Conservation (phyloP, 1,139 yeast genomes). For the Saccharomycopsis hybrid region DNA sequence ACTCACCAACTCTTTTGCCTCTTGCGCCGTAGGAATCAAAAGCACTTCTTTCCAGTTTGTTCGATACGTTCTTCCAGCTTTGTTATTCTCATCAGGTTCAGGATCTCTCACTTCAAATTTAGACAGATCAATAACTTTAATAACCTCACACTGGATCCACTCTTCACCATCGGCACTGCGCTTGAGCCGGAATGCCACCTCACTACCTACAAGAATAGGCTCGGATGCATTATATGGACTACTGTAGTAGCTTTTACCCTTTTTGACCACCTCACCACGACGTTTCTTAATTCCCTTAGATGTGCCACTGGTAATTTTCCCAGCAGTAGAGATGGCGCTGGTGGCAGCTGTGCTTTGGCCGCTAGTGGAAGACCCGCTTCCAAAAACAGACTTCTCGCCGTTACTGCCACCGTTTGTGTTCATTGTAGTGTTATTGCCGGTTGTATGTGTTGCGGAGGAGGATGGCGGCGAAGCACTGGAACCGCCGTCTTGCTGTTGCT, state of each 20-base stretch:
- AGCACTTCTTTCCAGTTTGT: constrained; percentile 78
- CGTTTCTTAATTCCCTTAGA: neutral
- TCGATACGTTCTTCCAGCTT: constrained; percentile 81
- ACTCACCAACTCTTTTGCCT: constrained; percentile 40
- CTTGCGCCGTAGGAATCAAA: constrained; percentile 53
- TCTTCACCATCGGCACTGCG: constrained; percentile 67
- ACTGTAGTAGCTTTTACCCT: constrained; percentile 31
- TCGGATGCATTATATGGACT: constrained; percentile 51
- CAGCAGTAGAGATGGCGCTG: neutral
- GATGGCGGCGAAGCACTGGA: neutral
- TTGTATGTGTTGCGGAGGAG: neutral
- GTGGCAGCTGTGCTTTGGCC: neutral
- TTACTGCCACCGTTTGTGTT: neutral
- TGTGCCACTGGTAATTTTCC: too few relatives aligned
- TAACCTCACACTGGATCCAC: constrained; percentile 96
- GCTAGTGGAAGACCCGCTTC: neutral
- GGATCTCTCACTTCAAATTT: constrained; percentile 87
- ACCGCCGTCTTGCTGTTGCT: neutral
- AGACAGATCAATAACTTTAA: constrained; percentile 45
- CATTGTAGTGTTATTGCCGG: neutral
- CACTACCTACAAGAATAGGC: constrained; percentile 62
- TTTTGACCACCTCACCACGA: constrained; percentile 1
- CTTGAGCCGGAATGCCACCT: constrained; percentile 80
- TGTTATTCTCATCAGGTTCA: constrained; percentile 91
- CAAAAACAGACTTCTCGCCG: neutral